A percentile compares a stretch with the other conserved stretches of the same genome.
Evolutionary conservation across 2,329 filamentous ascomycete genomes (phyloP).

Genomic region (Lithohypha guttulata): DNA sequence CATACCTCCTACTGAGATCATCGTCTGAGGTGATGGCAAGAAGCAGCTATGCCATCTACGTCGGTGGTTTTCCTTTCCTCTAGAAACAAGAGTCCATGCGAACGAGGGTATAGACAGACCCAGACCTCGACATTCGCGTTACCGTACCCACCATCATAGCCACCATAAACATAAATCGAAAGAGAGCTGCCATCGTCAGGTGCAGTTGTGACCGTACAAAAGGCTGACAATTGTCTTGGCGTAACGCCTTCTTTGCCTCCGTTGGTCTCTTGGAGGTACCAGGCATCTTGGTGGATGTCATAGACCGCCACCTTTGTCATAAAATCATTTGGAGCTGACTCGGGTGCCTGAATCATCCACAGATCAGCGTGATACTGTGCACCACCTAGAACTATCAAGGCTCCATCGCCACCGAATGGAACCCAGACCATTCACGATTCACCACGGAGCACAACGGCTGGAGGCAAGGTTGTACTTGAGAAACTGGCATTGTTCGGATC

Average conservation of each 20-base stretch:
- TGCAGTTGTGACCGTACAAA: slow-evolving; percentile 32
- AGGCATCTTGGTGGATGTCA: slow-evolving; percentile 25
- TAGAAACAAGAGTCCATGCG: slow-evolving; percentile 21
- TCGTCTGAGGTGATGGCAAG: background rate
- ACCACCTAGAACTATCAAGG: slow-evolving; percentile 32
- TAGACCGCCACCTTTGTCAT: slow-evolving; percentile 31
- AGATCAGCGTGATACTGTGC: slow-evolving; percentile 18
- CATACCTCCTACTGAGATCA: background rate
- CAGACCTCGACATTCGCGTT: slow-evolving; percentile 27
- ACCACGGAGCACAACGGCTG: slow-evolving; percentile 43
- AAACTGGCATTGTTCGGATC: slow-evolving; percentile 42
- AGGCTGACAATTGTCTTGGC: slow-evolving; percentile 26
- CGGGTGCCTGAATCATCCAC: background rate
- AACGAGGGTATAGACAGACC: slow-evolving; percentile 28
- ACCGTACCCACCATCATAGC: slow-evolving; percentile 23
- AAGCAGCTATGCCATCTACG: background rate
- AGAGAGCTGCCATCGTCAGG: slow-evolving; percentile 30
- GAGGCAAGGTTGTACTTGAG: slow-evolving; percentile 46
- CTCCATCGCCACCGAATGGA: slow-evolving; percentile 29
- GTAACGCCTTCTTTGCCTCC: slow-evolving; percentile 26
- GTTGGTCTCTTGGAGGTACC: slow-evolving; percentile 34
- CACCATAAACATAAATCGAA: slow-evolving; percentile 29
- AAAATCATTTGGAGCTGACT: slow-evolving; percentile 18
- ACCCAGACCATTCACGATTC: slow-evolving; percentile 57
- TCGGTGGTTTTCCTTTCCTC: background rate